Evolutionary conservation across 2,329 filamentous ascomycete species (phyloP), one percentile per base, ranked within the genome.

Genomic region (Teratosphaeria epicoccoides): DNA sequence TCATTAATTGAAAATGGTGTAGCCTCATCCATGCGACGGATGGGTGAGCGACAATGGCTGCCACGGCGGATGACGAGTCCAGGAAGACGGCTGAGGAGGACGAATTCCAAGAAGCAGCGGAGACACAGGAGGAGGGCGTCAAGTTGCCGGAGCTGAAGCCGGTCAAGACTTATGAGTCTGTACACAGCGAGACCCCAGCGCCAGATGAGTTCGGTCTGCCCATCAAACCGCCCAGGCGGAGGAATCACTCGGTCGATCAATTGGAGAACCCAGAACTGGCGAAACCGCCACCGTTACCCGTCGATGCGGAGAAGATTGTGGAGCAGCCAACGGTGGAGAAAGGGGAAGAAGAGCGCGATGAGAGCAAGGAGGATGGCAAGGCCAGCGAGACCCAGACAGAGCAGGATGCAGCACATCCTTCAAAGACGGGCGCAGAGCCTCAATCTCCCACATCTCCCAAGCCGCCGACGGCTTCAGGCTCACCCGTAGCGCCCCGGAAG

Each of bases 201-300:
- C 59, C 65, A 6, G 68, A 70, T 49, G 68, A 70, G 51, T 70
- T 70, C 52, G 68, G 68, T 4, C 54, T 70, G 26, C 66, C 67
- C 17, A 55, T 66, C n/a, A 61, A 60, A 49, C 61, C 62, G 49
- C 56, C 61, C 6, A 54, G 62, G 47, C 63, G 61, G 52, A 57
- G 64, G 49, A 52, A 56, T 2, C 63, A 62, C 45, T 57, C 54
- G 10, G 49, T 60, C 44, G 56, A 63, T 4, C 52, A 65, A 33
- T 50, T 58, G 24, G 60, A 63, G 47, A 57, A 49, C 47, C 59
- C 58, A 26, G 58, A 61, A 49, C 44, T 51, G 50, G 58, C 55
- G 28, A 53, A 47, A 47, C 12, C 28, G 24, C 37, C 40, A 17
- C 12, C 3, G 26, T 14, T 40, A 43, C 14, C n/a, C 4, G 49